Evolutionary conservation across 2,329 filamentous ascomycete species (phyloP).

Genomic region (Ophiostoma himal-ulmi): DNA sequence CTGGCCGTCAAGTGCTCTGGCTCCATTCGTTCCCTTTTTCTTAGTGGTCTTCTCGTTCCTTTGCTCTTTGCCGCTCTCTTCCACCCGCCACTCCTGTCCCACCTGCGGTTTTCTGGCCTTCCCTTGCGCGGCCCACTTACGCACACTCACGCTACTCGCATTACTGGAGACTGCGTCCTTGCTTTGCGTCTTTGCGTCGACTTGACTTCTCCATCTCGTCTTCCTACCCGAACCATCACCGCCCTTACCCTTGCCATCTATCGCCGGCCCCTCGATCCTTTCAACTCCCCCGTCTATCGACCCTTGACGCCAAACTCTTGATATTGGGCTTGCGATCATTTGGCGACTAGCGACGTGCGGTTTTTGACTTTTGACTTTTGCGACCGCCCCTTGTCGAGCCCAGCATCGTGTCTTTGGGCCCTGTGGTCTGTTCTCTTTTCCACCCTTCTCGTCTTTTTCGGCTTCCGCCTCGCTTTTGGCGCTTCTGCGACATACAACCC

Average conservation of each 20-base stretch:
- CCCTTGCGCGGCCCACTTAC: conserved; percentile 20
- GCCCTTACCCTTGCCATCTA: conserved; percentile 5
- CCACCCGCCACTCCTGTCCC: conserved; percentile 19
- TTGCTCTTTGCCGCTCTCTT: conserved; percentile 1
- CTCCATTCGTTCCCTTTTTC: background rate
- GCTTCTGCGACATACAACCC: background rate
- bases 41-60: too few species aligned
- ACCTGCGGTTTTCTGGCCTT: conserved; percentile 13
- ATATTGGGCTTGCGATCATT: background rate
- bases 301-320: background rate
- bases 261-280: conserved; percentile 1
- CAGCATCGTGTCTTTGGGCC: background rate
- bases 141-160: conserved; percentile 3
- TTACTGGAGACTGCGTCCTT: background rate
- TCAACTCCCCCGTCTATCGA: background rate
- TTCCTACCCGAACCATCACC: conserved; percentile 14
- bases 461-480: background rate
- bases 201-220: conserved; percentile 10
- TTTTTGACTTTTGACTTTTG: background rate
- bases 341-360: background rate
- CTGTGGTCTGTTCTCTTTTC: background rate
- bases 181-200: background rate
- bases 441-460: background rate
- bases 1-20: background rate
- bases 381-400: background rate